Conservation (phyloP, 306 rosid genomes). For the Cercis canadensis region DNA sequence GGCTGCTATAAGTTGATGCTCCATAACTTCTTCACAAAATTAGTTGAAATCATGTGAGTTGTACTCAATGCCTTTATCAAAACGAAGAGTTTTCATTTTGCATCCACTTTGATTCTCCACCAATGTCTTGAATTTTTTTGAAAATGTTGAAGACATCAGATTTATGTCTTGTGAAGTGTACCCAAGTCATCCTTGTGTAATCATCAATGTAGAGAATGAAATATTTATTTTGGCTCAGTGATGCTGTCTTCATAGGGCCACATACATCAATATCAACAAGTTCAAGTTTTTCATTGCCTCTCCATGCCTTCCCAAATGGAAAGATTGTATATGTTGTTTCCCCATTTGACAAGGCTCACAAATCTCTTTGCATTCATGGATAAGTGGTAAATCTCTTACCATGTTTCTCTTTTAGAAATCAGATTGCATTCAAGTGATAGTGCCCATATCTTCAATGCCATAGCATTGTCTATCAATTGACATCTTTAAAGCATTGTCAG, state of each 20-base stretch:
- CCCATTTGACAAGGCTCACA: neutral
- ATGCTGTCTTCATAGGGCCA: neutral
- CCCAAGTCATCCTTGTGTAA: neutral
- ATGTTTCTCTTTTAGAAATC: neutral
- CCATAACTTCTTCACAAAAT: slow-evolving; percentile 2
- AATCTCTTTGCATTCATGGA: neutral
- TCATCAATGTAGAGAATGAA: neutral
- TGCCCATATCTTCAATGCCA: neutral
- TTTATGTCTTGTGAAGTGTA: neutral
- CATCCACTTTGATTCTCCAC: neutral
- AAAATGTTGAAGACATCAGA: neutral
- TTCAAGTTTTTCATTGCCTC: neutral
- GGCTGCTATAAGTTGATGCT: neutral
- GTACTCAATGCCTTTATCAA: neutral
- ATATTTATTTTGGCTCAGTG: no score
- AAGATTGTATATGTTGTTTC: neutral
- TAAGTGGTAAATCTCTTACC: neutral
- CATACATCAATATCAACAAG: neutral
- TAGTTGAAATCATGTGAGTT: neutral
- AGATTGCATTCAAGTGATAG: neutral
- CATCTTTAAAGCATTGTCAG: neutral
- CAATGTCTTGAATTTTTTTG: neutral
- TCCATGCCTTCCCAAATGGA: neutral
- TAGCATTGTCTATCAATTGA: neutral
- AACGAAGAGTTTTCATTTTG: neutral